A percentile compares a stretch with the other conserved stretches of the same genome.
Evolutionary conservation across 176 grass and related monocot species (phyloP).

Genomic region (Ensete glaucum): DNA sequence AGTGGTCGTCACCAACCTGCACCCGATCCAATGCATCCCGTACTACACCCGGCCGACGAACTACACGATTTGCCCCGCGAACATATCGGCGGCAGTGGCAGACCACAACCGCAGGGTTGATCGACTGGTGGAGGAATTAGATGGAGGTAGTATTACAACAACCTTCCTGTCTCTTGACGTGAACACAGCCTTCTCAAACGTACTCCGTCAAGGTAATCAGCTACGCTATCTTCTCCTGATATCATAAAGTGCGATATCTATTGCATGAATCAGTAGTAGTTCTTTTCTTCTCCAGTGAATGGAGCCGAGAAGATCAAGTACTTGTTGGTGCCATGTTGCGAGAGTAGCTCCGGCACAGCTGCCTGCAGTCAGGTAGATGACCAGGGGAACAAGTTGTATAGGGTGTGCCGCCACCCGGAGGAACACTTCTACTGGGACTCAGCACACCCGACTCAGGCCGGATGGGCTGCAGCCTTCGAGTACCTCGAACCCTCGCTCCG

Average conservation of each 20-base stretch:
- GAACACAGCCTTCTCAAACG: background rate
- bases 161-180: background rate
- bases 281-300: background rate
- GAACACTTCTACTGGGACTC: conserved; percentile 36
- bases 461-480: conserved; percentile 22
- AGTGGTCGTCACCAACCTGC: conserved; percentile 31
- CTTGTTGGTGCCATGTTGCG: conserved; percentile 34
- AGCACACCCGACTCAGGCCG: conserved; percentile 25
- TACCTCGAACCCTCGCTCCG: conserved; percentile 12
- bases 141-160: no score
- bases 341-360: conserved; percentile 12
- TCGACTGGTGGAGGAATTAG: background rate
- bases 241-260: background rate
- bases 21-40: conserved; percentile 38
- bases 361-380: conserved; percentile 22
- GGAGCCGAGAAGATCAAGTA: conserved; percentile 2
- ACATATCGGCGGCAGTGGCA: background rate
- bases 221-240: background rate
- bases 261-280: background rate
- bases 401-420: conserved; percentile 8
- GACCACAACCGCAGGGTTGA: background rate
- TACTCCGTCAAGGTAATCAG: background rate
- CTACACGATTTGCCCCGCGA: conserved; percentile 20
- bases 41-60: conserved; percentile 13
- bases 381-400: background rate